phyloP scores from a whole-genome alignment of 768 basidiomycete species.

The Termitomyces sp. region DNA sequence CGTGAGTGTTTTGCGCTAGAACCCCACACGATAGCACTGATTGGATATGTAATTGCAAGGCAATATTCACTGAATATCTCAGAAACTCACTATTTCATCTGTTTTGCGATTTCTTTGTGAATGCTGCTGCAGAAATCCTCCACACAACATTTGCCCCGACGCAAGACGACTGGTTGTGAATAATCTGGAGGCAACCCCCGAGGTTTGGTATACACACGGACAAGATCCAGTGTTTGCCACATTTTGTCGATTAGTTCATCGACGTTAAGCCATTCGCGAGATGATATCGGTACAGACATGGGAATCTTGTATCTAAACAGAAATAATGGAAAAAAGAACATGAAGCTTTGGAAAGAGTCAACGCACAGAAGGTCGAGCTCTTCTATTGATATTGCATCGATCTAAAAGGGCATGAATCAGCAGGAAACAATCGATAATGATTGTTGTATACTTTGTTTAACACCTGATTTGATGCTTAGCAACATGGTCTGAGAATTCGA shows the following conservation, averaged over 20 bases:
- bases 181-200: conserved; percentile 91
- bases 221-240: conserved; percentile 91
- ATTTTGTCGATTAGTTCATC: conserved; percentile 91
- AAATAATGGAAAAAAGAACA: neutral
- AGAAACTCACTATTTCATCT: conserved; percentile 84
- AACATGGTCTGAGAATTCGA: neutral
- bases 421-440: neutral
- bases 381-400: conserved; percentile 97
- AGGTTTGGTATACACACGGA: conserved; percentile 96
- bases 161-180: conserved; percentile 81
- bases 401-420: conserved; percentile 39
- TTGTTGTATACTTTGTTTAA: conserved; percentile 65
- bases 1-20: conserved; percentile 95
- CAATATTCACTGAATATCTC: neutral
- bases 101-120: conserved; percentile 96
- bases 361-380: conserved; percentile 85
- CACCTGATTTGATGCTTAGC: conserved; percentile 35
- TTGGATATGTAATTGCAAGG: neutral
- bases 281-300: conserved; percentile 90
- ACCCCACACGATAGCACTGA: conserved; percentile 90
- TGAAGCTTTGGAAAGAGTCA: neutral
- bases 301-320: conserved; percentile 80
- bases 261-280: conserved; percentile 91
- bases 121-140: conserved; percentile 93
- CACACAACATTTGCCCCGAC: conserved; percentile 55